A percentile compares a stretch with the other conserved stretches of the same genome.
These are phyloP conservation scores for Theobroma cacao DNA, from an alignment of 345 rosid genomes.

Conservation along the genomic window DNA sequence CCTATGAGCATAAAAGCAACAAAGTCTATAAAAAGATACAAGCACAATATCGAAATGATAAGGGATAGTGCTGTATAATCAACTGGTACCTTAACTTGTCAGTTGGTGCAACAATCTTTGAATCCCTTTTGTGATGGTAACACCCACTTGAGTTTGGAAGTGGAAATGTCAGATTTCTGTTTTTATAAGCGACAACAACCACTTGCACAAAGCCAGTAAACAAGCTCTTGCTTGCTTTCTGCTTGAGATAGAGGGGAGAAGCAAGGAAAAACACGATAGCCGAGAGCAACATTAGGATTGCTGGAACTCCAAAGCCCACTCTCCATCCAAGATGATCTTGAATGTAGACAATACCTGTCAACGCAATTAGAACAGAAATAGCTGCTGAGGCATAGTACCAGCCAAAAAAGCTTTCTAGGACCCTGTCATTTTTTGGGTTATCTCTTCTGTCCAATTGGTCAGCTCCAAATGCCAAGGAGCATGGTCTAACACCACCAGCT, in stretches of 20 bases:
- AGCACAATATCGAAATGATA: not conserved
- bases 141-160: constrained; percentile 29
- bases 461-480: constrained; percentile 75
- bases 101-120: constrained; percentile 44
- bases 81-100: constrained; percentile 56
- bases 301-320: constrained; percentile 62
- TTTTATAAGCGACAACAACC: constrained; percentile 42
- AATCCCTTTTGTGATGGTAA: constrained; percentile 51
- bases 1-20: constrained; percentile 32
- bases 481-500: constrained; percentile 75
- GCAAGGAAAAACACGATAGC: constrained; percentile 43
- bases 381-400: constrained; percentile 65
- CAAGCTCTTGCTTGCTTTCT: constrained; percentile 39
- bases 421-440: constrained; percentile 49
- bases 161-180: constrained; percentile 49
- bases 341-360: constrained; percentile 54
- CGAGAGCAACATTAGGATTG: constrained; percentile 50
- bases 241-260: constrained; percentile 47
- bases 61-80: too few relatives aligned
- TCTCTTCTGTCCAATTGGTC: constrained; percentile 54
- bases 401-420: constrained; percentile 61
- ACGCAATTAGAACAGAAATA: constrained; percentile 45
- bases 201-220: constrained; percentile 53
- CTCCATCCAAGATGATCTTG: constrained; percentile 64
- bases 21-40: not conserved